phyloP scores from a whole-genome alignment of 23 red algal species.

The Gracilaria gracilis region DNA sequence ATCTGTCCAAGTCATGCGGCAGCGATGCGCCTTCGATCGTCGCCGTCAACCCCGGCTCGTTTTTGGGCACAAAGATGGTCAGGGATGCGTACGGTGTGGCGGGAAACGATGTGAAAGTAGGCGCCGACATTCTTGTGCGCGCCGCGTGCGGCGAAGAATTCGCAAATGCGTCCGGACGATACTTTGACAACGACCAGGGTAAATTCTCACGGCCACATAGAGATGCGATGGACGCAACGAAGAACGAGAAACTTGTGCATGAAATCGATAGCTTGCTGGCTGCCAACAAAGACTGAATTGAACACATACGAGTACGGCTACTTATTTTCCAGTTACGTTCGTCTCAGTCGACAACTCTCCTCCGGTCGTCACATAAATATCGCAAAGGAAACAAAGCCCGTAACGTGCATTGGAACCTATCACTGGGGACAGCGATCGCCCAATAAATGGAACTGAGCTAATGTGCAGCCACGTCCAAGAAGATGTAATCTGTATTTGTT shows the following conservation, averaged over 20 bases:
- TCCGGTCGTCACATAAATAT: too few relatives aligned
- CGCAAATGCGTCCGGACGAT: neutral
- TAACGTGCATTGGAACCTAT: too few relatives aligned
- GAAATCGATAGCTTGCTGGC: neutral
- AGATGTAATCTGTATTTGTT: too few relatives aligned
- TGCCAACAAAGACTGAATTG: neutral
- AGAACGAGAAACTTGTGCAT: constrained; percentile 14
- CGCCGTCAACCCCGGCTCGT: constrained; percentile 17
- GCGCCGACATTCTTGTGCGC: constrained; percentile 25
- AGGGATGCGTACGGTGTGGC: constrained; percentile 18
- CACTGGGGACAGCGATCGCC: too few relatives aligned
- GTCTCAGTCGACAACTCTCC: too few relatives aligned
- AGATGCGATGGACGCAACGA: neutral
- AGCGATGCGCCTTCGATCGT: neutral
- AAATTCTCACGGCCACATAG: constrained; percentile 13
- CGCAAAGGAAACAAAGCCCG: too few relatives aligned
- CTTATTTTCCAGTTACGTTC: too few relatives aligned
- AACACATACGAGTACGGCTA: too few relatives aligned
- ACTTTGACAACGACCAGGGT: constrained; percentile 43
- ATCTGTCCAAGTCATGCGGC: constrained; percentile 1
- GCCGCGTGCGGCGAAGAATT: constrained; percentile 20
- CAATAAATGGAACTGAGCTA: too few relatives aligned
- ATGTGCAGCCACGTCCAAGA: too few relatives aligned
- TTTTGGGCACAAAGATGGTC: constrained; percentile 46
- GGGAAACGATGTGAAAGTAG: constrained; percentile 4